Evolutionary conservation across 2,329 filamentous ascomycete species (phyloP), one percentile per base, ranked within the genome.

Genomic region (Aureobasidium sp.): DNA sequence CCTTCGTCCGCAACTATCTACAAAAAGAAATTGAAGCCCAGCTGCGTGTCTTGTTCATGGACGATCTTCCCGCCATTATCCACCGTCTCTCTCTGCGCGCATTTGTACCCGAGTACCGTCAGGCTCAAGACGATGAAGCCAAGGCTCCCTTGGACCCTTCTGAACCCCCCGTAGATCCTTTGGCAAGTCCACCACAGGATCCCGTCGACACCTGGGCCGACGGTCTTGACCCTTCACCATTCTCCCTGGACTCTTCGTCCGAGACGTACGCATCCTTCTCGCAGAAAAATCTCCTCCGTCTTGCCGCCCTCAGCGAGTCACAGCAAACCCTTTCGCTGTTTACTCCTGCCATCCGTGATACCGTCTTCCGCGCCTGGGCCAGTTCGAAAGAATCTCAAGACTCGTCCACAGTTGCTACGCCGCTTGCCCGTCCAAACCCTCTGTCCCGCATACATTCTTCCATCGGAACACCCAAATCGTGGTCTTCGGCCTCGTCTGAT

Each of bases 21-120:
- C 93, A 98, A 66, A 86, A 88, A 67, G 95, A 91, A 57, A 98
- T 98, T 62, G 93, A 98, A 71, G 86, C 82, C 48, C 93, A 97
- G 69, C 73, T 98, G 57, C 84, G 93, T 25, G 89, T 90, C 52
- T 68, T 98, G 59, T 95, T 98, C 77, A 97, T 97, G 90, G 91
- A 98, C 59, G 93, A 98, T 68, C 73, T 98, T 21, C 93, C 93
- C 0, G 90, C 91, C 44, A 97, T 97, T 56, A 95, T 98, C 57
- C 93, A 98, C 70, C 82, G 90, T 48, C 73, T 98, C 17, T 97
- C 91, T 0, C 74, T 97, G 54, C 83, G 88, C 59, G 71, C 96
- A 45, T 95, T 90, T 84, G 93, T 89, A 51, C 88, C 90, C 0
- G 91, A 97, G 61, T 88, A 93, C 66, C 78, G 83, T 47, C 78